phyloP scores from a whole-genome alignment of 2,329 filamentous ascomycete genomes.

The Coleophoma crateriformis region DNA sequence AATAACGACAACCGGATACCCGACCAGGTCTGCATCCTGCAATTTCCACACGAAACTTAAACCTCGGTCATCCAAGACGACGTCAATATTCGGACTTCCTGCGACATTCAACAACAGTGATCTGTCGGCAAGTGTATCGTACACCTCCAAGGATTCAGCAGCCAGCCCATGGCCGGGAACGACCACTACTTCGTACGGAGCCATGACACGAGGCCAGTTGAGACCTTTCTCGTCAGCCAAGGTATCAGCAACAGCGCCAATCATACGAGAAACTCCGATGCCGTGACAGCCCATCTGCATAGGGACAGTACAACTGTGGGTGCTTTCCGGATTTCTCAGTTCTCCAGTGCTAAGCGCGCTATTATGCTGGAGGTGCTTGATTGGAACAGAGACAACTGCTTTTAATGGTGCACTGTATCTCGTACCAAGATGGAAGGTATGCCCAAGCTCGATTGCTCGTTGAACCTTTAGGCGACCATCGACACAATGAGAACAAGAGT shows the following conservation, averaged over 20 bases:
- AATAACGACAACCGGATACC: constrained; percentile 79
- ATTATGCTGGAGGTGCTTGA: constrained; percentile 15
- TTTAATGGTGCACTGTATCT: constrained; percentile 75
- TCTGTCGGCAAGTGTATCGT: constrained; percentile 47
- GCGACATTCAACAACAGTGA: constrained; percentile 2
- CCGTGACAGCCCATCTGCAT: constrained; percentile 97
- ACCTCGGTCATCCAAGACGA: constrained; percentile 67
- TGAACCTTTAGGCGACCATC: constrained; percentile 57
- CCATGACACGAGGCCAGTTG: constrained; percentile 82
- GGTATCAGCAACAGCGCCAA: constrained; percentile 78
- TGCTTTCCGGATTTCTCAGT: neutral
- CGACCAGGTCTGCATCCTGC: constrained; percentile 81
- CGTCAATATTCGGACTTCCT: constrained; percentile 43
- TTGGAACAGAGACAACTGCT: constrained; percentile 50
- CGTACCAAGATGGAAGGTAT: constrained; percentile 91
- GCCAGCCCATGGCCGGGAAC: constrained; percentile 45
- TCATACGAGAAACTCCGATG: constrained; percentile 85
- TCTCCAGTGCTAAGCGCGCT: constrained; percentile 1
- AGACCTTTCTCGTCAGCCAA: constrained; percentile 68
- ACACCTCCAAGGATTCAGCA: constrained; percentile 50
- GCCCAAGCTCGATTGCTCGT: constrained; percentile 81
- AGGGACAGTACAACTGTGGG: constrained; percentile 32
- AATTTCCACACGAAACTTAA: constrained; percentile 77
- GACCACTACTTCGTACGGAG: constrained; percentile 74
- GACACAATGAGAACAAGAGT: constrained; percentile 67